A percentile compares a stretch with the other conserved stretches of the same genome.
phyloP scores from a whole-genome alignment of 768 basidiomycete genomes.

The Grammothele lineata region DNA sequence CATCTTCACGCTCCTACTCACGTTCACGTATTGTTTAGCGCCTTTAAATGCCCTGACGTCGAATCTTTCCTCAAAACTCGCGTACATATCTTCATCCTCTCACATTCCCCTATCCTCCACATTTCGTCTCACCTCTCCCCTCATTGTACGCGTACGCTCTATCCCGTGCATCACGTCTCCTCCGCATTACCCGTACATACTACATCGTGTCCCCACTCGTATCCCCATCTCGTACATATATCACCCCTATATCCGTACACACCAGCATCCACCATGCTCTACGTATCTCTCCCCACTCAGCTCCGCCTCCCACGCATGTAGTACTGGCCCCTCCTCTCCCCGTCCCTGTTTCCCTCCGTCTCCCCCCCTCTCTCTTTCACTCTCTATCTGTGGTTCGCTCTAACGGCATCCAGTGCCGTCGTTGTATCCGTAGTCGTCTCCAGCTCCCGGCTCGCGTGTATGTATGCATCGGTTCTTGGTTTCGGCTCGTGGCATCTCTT shows the following conservation, averaged over 20 bases:
- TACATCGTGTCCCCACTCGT: background rate
- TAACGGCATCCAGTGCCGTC: background rate
- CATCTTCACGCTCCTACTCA: no score
- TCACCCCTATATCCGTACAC: background rate
- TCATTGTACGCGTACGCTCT: no score
- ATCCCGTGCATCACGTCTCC: no score
- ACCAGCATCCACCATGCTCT: background rate
- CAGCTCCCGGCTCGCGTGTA: constrained; percentile 5
- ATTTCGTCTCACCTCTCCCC: no score
- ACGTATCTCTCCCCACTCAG: background rate
- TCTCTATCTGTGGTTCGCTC: background rate
- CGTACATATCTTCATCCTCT: no score
- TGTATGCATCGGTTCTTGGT: constrained; percentile 7
- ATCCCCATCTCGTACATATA: background rate
- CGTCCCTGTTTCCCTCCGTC: background rate
- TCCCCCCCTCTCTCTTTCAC: no score
- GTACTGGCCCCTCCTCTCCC: no score
- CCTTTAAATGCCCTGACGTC: no score
- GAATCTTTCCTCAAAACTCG: no score
- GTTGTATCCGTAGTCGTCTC: constrained; percentile 16
- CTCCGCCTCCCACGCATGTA: no score
- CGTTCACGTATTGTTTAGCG: no score
- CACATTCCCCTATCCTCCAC: no score
- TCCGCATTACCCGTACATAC: constrained; percentile 8
- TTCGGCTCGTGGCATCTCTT: background rate